Evolutionary conservation across 2,329 filamentous ascomycete species (phyloP).

Genomic region (Pochonia chlamydosporia): DNA sequence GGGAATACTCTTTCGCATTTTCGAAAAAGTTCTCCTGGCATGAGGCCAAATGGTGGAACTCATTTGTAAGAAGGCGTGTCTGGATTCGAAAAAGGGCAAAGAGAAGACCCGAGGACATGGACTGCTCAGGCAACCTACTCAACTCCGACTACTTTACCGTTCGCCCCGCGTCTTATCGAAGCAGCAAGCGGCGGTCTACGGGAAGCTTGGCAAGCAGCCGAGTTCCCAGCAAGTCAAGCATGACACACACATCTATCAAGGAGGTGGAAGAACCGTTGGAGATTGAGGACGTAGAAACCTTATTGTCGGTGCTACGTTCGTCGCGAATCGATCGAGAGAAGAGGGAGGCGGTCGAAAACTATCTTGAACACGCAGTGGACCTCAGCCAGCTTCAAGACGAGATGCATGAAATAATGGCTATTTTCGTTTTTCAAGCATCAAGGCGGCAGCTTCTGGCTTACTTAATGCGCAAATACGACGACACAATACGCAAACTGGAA

Average conservation of each 20-base stretch:
- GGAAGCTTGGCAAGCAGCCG: slow-evolving; percentile 28
- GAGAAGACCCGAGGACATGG: slow-evolving; percentile 38
- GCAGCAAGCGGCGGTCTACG: slow-evolving; percentile 17
- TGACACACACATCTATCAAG: slow-evolving; percentile 28
- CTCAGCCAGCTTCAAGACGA: slow-evolving; percentile 66
- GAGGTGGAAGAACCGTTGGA: slow-evolving; percentile 51
- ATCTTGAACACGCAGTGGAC: slow-evolving; percentile 74
- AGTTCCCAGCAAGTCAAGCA: slow-evolving; percentile 29
- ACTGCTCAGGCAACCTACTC: slow-evolving; percentile 57
- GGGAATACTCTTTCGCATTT: slow-evolving; percentile 95
- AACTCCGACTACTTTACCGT: slow-evolving; percentile 78
- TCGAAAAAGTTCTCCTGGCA: slow-evolving; percentile 75
- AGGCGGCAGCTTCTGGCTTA: slow-evolving; percentile 68
- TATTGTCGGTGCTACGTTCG: slow-evolving; percentile 62
- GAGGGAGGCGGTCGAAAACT: slow-evolving; percentile 74
- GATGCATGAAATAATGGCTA: slow-evolving; percentile 80
- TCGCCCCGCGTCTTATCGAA: slow-evolving; percentile 44
- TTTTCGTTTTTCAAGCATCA: slow-evolving; percentile 86
- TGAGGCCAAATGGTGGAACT: slow-evolving; percentile 85
- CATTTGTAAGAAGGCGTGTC: slow-evolving; percentile 81
- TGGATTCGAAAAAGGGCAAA: slow-evolving; percentile 82
- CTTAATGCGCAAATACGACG: slow-evolving; percentile 54
- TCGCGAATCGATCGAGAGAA: slow-evolving; percentile 87
- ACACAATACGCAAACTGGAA: slow-evolving; percentile 32
- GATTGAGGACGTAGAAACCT: slow-evolving; percentile 57